Evolutionary conservation across 2,329 filamentous ascomycete species (phyloP), one percentile per base, ranked within the genome.

Genomic region (Amauroascus verrucosus): DNA sequence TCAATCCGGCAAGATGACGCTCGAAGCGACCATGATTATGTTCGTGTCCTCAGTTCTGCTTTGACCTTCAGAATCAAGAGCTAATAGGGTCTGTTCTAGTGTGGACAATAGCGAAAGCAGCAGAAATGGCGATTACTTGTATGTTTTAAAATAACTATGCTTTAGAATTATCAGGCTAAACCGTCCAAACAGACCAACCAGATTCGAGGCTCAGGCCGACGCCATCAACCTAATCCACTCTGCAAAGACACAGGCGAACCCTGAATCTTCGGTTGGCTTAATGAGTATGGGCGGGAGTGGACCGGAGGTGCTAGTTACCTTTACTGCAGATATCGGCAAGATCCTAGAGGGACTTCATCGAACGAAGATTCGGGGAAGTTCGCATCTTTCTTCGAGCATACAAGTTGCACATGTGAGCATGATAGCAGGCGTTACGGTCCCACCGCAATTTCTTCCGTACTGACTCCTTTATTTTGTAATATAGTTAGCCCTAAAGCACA

Each of bases 11-110:
- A 90, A 79, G 67, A 98, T 98, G 93, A 87, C 85, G 74, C 84
- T 98, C 73, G 93, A 98, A 83, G 94, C 93, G 76, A 94, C 95
- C 59, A 97, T 98, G 90, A 88, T 98, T 72, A 84, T 97, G 79
- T 73, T 58, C 54, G 70, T 68, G 58, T 37, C 11, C 37, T 24
- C 49, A 8, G 37, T 22, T 30, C 48, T n/a, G n/a, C 26, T 24
- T 13, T 24, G 37, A 32, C 38, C 48, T 46, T 22, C 24, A 32
- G 32, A 37, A 26, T 54, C 24, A 43, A 56, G 50, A 54, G 53
- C 63, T 64, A 59, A 65, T 60, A 37, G 50, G 54, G 50, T 24
- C 59, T 53, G 28, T 18, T 55, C 56, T 63, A 84, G 82, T 70
- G 88, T 97, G 66, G 93, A 98, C 80, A 98, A 97, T 79, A 96